Evolutionary conservation across 2,329 filamentous ascomycete genomes (phyloP), one percentile per base, ranked within the genome.

Genomic region (Pestalotiopsis sp.): DNA sequence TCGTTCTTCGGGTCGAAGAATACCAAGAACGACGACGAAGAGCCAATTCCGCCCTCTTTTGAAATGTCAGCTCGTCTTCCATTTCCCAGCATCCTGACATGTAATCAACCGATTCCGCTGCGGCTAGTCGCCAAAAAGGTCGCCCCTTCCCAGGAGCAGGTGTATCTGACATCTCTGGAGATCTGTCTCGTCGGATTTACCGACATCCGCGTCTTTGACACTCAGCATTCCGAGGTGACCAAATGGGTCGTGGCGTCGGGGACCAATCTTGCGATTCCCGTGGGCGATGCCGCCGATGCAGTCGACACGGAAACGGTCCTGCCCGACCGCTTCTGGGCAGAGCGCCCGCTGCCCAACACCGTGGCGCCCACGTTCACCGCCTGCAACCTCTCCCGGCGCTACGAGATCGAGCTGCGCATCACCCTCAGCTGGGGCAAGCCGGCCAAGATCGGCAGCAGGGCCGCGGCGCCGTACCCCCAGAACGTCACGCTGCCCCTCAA

Each of bases 341-440:
- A 85, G 56, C 84, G 89, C 64, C 84, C 90, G 0, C 84, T 98
- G 5, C 96, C 95, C 2, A 96, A 94, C 78, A 95, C 93, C 0
- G 90, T 99, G 12, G 91, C 94, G 11, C 96, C 96, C 0, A 91
- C 90, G 0, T 99, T 99, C 77, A 85, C 90, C 63, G 94, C 94
- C 1, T 99, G 96, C 81, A 98, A 98, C 79, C 87, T 98, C 63
- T 87, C 88, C 65, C 89, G 95, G 36, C 86, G 84, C 65, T 98
- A 99, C 79, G 92, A 95, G 77, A 82, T 99, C 49, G 94, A 98
- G 80, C 83, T 98, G 56, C 90, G 90, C 69, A 83, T 97, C 7
- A 94, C 94, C 1, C 80, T 98, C 49, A 90, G 89, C 68, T 95
- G 94, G 85, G 92, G 92, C 68, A 73, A 62, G 14, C 75, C 65